Percentiles rank a stretch among this genome's conserved stretches.
Conservation (phyloP, 305 asterid genomes). For the Striga hermonthica region DNA sequence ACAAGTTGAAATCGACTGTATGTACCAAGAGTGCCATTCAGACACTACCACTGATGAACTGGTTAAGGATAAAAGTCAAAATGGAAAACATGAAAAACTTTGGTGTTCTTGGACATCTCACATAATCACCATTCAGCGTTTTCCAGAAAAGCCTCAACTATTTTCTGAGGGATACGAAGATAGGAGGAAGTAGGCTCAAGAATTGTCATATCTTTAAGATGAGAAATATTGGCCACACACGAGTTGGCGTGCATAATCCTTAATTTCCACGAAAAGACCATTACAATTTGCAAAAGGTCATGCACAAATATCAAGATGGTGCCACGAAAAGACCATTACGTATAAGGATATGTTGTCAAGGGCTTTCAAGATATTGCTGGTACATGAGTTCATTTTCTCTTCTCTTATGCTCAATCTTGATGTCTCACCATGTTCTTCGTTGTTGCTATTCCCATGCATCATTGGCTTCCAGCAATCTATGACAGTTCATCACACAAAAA, state of each 20-base stretch:
- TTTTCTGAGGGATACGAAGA: neutral
- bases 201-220: constrained; percentile 11
- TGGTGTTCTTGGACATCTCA: too few species aligned
- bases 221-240: constrained; percentile 5
- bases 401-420: constrained; percentile 5
- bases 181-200: neutral
- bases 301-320: constrained; percentile 22
- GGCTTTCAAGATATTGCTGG: neutral
- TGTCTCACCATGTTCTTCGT: neutral
- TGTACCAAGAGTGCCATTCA: neutral
- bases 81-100: neutral
- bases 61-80: neutral
- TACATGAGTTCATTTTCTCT: neutral
- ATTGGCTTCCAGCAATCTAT: neutral
- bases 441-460: constrained; percentile 5
- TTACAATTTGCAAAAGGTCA: constrained; percentile 15
- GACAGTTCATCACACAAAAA: too few species aligned
- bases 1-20: neutral
- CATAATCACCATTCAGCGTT: neutral
- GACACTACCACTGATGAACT: too few species aligned
- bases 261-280: constrained; percentile 4
- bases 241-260: neutral
- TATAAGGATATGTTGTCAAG: constrained; percentile 14
- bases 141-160: neutral
- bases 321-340: neutral